Evolutionary conservation across 345 rosid species (phyloP).

Genomic region (Citropsis articulata): DNA sequence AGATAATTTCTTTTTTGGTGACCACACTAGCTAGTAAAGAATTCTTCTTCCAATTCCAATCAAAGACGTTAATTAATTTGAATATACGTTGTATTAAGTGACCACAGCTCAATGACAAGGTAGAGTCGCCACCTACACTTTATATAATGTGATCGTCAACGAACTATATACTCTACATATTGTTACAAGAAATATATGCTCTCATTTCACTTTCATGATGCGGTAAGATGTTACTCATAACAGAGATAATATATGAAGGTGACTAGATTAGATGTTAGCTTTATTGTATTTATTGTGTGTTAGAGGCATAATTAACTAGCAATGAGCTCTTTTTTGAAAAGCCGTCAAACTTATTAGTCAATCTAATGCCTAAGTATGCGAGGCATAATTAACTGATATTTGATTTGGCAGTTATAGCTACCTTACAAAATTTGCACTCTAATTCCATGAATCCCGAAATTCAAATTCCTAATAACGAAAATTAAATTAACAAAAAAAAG

Average conservation of each 20-base stretch:
- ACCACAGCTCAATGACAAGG: background rate
- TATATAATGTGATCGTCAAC: background rate
- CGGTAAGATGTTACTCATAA: background rate
- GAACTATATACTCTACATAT: background rate
- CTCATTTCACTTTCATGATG: background rate
- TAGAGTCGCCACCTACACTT: background rate
- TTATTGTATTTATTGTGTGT: background rate
- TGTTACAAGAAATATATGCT: background rate
- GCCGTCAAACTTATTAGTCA: background rate
- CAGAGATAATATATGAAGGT: no score
- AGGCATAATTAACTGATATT: background rate
- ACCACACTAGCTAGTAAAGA: background rate
- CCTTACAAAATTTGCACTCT: background rate
- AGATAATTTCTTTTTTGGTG: slow-evolving; percentile 3
- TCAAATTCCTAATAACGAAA: background rate
- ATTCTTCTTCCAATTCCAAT: background rate
- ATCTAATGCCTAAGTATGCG: no score
- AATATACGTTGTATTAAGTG: background rate
- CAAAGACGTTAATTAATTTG: background rate
- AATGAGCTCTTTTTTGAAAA: background rate
- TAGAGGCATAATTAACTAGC: no score
- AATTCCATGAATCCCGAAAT: background rate
- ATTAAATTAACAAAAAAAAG: background rate
- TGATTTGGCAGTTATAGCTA: background rate
- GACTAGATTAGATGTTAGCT: background rate